Evolutionary conservation across 2,329 filamentous ascomycete species (phyloP).

Genomic region (Colletotrichum karsti): DNA sequence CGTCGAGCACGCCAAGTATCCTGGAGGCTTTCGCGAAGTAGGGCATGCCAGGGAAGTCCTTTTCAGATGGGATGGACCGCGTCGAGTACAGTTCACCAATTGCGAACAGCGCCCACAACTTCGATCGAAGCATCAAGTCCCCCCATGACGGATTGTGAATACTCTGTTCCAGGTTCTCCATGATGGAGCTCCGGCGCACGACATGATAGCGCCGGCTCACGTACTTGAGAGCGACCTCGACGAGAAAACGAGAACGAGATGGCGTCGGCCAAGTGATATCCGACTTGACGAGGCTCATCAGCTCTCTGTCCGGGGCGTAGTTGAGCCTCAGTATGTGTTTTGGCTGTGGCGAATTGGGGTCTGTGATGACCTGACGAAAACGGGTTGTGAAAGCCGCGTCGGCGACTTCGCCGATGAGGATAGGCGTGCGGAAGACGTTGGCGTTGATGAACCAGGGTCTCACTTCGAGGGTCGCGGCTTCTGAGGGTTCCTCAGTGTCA

Average conservation of each 20-base stretch:
- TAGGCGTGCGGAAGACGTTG: slow-evolving; percentile 41
- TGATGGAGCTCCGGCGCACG: slow-evolving; percentile 45
- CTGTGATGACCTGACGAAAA: slow-evolving; percentile 43
- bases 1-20: slow-evolving; percentile 47
- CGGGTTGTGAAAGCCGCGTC: slow-evolving; percentile 46
- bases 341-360: slow-evolving; percentile 31
- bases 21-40: slow-evolving; percentile 52
- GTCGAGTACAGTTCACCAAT: slow-evolving; percentile 56
- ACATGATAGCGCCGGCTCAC: slow-evolving; percentile 50
- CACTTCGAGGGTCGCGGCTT: slow-evolving; percentile 20
- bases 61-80: slow-evolving; percentile 39
- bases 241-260: slow-evolving; percentile 43
- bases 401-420: slow-evolving; percentile 44
- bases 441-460: slow-evolving; percentile 43
- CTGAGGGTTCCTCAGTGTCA: not conserved
- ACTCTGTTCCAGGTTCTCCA: slow-evolving; percentile 45
- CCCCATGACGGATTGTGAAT: slow-evolving; percentile 43
- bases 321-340: slow-evolving; percentile 42
- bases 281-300: slow-evolving; percentile 37
- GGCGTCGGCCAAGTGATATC: slow-evolving; percentile 47
- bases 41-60: slow-evolving; percentile 49
- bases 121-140: slow-evolving; percentile 45
- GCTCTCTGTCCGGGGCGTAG: slow-evolving; percentile 39
- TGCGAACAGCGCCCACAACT: slow-evolving; percentile 53
- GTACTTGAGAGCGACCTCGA: slow-evolving; percentile 50